phyloP scores from a whole-genome alignment of 129 eudicot genomes.

The Tagetes patula region DNA sequence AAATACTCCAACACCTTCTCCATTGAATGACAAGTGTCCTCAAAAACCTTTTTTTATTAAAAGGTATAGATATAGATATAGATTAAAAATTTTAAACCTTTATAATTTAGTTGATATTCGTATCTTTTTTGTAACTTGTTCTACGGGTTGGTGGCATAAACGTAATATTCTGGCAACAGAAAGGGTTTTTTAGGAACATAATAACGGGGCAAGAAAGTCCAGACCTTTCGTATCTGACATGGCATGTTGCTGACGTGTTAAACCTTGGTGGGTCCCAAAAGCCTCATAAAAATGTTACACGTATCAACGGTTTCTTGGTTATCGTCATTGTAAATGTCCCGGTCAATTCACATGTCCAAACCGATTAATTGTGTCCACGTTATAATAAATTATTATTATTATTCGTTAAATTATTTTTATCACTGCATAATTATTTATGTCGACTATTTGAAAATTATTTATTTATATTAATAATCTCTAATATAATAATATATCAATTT shows the following conservation, averaged over 20 bases:
- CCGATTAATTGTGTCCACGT: constrained; percentile 26
- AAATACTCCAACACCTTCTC: no score
- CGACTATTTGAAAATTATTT: not conserved
- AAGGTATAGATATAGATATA: no score
- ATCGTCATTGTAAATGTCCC: constrained; percentile 19
- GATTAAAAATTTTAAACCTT: no score
- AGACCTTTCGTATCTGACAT: not conserved
- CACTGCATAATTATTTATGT: not conserved
- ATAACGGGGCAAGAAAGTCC: not conserved
- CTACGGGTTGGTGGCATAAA: not conserved
- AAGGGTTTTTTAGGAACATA: not conserved
- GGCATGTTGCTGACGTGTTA: constrained; percentile 14
- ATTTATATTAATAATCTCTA: not conserved
- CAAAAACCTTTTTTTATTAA: no score
- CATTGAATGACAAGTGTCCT: no score
- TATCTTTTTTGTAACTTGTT: not conserved
- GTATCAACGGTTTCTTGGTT: constrained; percentile 26
- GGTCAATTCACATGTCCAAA: constrained; percentile 16
- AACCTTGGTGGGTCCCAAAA: not conserved
- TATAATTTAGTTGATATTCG: no score
- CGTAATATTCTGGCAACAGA: not conserved
- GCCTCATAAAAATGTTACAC: not conserved
- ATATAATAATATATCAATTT: not conserved
- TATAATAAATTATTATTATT: not conserved
- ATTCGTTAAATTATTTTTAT: not conserved